A percentile compares a stretch with the other conserved stretches of the same genome.
Evolutionary conservation across 2,329 filamentous ascomycete species (phyloP).

Genomic region (Septoria linicola): DNA sequence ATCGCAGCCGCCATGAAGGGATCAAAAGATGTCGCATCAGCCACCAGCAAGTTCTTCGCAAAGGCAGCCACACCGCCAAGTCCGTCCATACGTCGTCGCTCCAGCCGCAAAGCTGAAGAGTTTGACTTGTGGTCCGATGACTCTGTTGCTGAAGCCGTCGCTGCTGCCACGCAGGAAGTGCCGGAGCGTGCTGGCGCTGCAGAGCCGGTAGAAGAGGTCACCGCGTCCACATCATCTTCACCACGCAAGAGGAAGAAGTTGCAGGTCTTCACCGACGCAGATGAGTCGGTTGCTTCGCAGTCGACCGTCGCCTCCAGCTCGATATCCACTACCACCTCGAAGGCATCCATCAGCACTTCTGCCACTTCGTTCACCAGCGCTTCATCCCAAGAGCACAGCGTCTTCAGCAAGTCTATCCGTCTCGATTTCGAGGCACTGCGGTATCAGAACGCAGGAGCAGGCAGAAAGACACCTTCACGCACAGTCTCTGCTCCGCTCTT

Average conservation of each 20-base stretch:
- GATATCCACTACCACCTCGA: conserved; percentile 14
- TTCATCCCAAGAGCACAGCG: conserved; percentile 13
- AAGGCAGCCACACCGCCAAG: conserved; percentile 40
- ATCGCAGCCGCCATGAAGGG: conserved; percentile 34
- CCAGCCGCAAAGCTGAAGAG: conserved; percentile 39
- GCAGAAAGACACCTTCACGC: conserved; percentile 14
- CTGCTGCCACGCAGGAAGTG: conserved; percentile 27
- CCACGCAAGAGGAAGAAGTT: conserved; percentile 35
- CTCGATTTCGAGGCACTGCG: conserved; percentile 27
- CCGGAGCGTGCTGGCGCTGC: not conserved
- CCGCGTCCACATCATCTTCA: conserved; percentile 20
- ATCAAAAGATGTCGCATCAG: conserved; percentile 30
- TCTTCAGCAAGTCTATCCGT: conserved; percentile 31
- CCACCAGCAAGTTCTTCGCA: conserved; percentile 49
- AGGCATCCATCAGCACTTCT: conserved; percentile 24
- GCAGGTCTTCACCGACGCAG: conserved; percentile 28
- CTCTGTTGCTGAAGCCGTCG: conserved; percentile 47
- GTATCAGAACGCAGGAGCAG: conserved; percentile 16
- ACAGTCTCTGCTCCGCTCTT: conserved; percentile 19
- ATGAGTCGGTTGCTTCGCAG: conserved; percentile 2
- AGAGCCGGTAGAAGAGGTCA: conserved; percentile 24
- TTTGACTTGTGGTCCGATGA: conserved; percentile 52
- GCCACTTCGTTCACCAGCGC: conserved; percentile 30
- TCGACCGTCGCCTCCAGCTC: conserved; percentile 11
- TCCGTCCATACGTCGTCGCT: conserved; percentile 42